Evolutionary conservation across 2,329 filamentous ascomycete genomes (phyloP).

Genomic region (Stachybotrys chlorohalonatus): DNA sequence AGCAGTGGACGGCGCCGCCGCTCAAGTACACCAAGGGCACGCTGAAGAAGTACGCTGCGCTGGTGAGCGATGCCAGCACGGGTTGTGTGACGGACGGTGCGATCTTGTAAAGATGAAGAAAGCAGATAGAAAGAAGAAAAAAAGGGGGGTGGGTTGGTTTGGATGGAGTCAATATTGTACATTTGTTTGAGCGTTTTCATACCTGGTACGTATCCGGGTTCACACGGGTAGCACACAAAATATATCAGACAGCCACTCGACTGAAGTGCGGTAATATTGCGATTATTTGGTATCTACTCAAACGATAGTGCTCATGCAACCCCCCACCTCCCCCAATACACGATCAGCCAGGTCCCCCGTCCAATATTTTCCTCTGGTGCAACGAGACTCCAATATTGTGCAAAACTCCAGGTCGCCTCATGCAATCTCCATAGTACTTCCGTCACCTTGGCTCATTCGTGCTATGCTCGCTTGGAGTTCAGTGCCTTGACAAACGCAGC

Average conservation of each 20-base stretch:
- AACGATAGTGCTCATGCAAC: not conserved
- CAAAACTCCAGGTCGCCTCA: not conserved
- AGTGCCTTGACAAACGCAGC: slow-evolving; percentile 67
- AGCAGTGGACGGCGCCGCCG: slow-evolving; percentile 54
- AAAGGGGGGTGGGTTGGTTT: not conserved
- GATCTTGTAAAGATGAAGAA: not conserved
- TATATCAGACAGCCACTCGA: too few relatives aligned
- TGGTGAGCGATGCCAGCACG: slow-evolving; percentile 50
- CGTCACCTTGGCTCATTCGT: not conserved
- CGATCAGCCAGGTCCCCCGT: not conserved
- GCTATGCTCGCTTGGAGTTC: slow-evolving; percentile 29
- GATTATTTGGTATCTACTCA: not conserved
- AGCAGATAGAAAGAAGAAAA: too few relatives aligned
- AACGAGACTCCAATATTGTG: not conserved
- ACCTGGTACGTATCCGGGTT: not conserved
- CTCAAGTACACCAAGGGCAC: slow-evolving; percentile 54
- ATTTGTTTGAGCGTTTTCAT: not conserved
- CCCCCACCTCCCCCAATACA: not conserved
- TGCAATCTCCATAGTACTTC: not conserved
- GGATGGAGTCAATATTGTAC: not conserved
- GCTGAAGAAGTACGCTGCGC: slow-evolving; percentile 57
- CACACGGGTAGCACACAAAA: not conserved
- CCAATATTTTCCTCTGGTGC: too few relatives aligned
- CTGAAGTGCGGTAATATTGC: not conserved
- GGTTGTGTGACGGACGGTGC: slow-evolving; percentile 47